Evolutionary conservation across 2,329 filamentous ascomycete species (phyloP).

Genomic region (Fusarium goolgardi): DNA sequence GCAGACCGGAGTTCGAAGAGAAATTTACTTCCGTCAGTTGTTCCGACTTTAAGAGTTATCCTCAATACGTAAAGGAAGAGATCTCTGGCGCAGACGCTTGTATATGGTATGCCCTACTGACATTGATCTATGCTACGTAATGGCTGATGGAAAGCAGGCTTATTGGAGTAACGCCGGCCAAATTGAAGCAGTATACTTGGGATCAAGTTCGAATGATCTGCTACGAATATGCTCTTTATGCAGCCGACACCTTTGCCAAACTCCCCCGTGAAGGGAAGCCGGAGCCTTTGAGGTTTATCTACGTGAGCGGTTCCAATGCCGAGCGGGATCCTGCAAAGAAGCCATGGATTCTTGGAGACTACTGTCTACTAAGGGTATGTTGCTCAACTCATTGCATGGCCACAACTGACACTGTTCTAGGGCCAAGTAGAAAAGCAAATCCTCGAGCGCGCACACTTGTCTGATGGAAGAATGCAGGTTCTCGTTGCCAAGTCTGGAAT

Average conservation of each 20-base stretch:
- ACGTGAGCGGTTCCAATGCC: slow-evolving; percentile 59
- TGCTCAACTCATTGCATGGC: not conserved
- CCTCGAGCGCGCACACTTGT: slow-evolving; percentile 55
- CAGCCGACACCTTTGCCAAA: slow-evolving; percentile 52
- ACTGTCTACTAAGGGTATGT: slow-evolving; percentile 60
- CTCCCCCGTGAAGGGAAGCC: slow-evolving; percentile 33
- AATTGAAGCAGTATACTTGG: slow-evolving; percentile 47
- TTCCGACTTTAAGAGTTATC: slow-evolving; percentile 56
- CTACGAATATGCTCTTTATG: slow-evolving; percentile 49
- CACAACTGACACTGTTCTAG: slow-evolving; percentile 45
- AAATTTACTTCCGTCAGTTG: slow-evolving; percentile 57
- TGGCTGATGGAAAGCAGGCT: slow-evolving; percentile 15
- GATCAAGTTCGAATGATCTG: slow-evolving; percentile 57
- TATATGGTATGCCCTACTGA: slow-evolving; percentile 52
- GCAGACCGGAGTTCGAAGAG: slow-evolving; percentile 40
- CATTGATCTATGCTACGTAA: accelerated
- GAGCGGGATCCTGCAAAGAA: slow-evolving; percentile 60
- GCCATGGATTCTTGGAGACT: slow-evolving; percentile 54
- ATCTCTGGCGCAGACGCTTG: slow-evolving; percentile 57
- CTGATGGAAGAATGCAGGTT: slow-evolving; percentile 53
- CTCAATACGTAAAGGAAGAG: slow-evolving; percentile 54
- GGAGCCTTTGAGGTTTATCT: slow-evolving; percentile 60
- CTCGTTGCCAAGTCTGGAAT: slow-evolving; percentile 58
- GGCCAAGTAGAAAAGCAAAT: slow-evolving; percentile 60
- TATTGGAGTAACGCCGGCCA: slow-evolving; percentile 57